A percentile compares a stretch with the other conserved stretches of the same genome.
phyloP scores from a whole-genome alignment of 257 asterid species.

The Eustoma russellianum region DNA sequence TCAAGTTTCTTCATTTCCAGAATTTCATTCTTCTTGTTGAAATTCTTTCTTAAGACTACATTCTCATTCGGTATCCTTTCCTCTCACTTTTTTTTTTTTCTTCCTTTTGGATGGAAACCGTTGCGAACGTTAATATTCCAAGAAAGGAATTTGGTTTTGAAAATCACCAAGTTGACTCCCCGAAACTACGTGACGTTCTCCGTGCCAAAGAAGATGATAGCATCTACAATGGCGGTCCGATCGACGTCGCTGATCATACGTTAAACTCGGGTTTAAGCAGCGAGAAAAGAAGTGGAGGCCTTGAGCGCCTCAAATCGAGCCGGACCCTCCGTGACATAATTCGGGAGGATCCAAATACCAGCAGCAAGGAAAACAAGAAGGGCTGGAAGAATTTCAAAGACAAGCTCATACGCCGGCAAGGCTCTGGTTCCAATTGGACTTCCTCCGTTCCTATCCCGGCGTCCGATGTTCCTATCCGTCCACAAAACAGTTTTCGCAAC shows the following conservation, averaged over 20 bases:
- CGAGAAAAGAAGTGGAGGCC: constrained; percentile 10
- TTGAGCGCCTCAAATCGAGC: constrained; percentile 15
- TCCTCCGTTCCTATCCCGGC: constrained; percentile 55
- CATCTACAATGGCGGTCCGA: neutral
- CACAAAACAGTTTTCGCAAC: constrained; percentile 15
- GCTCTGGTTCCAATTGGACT: constrained; percentile 31
- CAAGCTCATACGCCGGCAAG: constrained; percentile 42
- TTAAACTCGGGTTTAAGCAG: constrained; percentile 16
- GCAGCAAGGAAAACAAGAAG: constrained; percentile 19
- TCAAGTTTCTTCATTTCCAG: too few species aligned
- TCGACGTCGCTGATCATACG: constrained; percentile 7
- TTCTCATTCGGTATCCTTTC: too few species aligned
- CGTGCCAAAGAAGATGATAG: constrained; percentile 7
- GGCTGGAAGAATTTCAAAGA: constrained; percentile 55
- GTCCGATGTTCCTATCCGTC: constrained; percentile 50
- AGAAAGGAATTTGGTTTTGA: constrained; percentile 2
- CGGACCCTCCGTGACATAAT: constrained; percentile 58
- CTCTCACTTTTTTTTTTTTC: too few species aligned
- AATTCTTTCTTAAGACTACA: too few species aligned
- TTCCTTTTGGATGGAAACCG: neutral
- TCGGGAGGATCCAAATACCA: constrained; percentile 47
- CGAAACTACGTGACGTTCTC: constrained; percentile 4
- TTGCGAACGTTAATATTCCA: neutral
- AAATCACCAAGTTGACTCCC: constrained; percentile 2
- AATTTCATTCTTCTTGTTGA: too few species aligned